phyloP scores from a whole-genome alignment of 2,329 filamentous ascomycete genomes.

The Nakataea oryzae region DNA sequence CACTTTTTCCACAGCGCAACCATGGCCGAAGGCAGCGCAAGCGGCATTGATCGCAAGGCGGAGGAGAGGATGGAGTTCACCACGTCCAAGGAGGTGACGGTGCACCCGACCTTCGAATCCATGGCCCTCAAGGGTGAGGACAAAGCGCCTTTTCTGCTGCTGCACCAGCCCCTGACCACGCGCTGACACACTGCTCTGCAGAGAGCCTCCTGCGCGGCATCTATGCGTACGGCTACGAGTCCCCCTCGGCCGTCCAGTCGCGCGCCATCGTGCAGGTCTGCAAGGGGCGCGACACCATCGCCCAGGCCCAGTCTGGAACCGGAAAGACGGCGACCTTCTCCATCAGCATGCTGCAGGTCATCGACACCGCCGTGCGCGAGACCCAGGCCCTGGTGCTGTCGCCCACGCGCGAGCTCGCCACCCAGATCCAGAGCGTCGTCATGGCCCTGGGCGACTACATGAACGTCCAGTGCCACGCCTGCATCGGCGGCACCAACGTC shows the following conservation, averaged over 20 bases:
- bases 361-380: constrained; percentile 87
- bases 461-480: constrained; percentile 98
- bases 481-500: constrained; percentile 96
- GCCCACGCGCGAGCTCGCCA: constrained; percentile 94
- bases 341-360: constrained; percentile 97
- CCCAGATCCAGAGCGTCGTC: constrained; percentile 99
- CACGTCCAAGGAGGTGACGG: constrained; percentile 95
- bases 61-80: constrained; percentile 98
- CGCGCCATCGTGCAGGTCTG: constrained; percentile 98
- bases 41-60: constrained; percentile 74
- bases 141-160: neutral
- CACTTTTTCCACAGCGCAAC: constrained; percentile 20
- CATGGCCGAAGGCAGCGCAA: constrained; percentile 65
- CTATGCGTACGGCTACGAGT: constrained; percentile 98
- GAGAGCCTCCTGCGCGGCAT: constrained; percentile 94
- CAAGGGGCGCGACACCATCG: constrained; percentile 97
- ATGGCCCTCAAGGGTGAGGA: constrained; percentile 79
- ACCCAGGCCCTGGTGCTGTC: constrained; percentile 98
- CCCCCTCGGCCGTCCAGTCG: constrained; percentile 93
- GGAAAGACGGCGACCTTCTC: constrained; percentile 99
- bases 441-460: constrained; percentile 99
- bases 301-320: constrained; percentile 97
- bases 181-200: constrained; percentile 15
- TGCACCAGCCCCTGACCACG: neutral
- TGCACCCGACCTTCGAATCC: constrained; percentile 85